Evolutionary conservation across 2,329 filamentous ascomycete genomes (phyloP), one percentile per base, ranked within the genome.

Genomic region (Bipolaris gigantea): DNA sequence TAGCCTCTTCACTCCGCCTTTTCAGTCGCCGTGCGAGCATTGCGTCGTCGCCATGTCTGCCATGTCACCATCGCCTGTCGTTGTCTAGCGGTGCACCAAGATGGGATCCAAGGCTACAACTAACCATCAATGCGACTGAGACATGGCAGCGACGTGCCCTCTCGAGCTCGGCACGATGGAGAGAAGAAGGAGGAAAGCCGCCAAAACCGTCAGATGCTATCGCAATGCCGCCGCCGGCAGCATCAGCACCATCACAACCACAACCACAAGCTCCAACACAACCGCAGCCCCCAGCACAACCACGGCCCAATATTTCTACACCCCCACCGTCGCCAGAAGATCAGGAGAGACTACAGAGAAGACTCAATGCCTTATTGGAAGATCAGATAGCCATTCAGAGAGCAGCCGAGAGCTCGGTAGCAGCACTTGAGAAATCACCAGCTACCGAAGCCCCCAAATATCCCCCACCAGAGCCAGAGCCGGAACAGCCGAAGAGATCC

Each of bases 1-100:
- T 60, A 59, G 56, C 54, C 7, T 42, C 59, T 13, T 52, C 56
- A 18, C 56, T 54, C 30, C 62, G 48, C 42, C 21, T 61, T 30
- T 55, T 61, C 32, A 53, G 44, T 15, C 45, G 42, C 39, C 55
- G 62, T 32, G 36, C 54, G 10, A 46, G 46, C 19, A 54, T 46
- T 9, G 21, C 59, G 23, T 52, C 60, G 44, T 67, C 66, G 34
- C 56, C 64, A 60, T 74, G 67, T 44, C 49, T 66, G 50, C 64
- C 58, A 50, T 73, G 69, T 54, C 67, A 70, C 57, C 64, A 65
- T 57, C 70, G 67, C 38, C 53, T 60, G 30, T 59, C 61, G 27
- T 59, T 61, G 50, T 65, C 63, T 18, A 53, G 38, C 13, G 15
- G 59, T 47, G 51, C 50, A n/a, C 13, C 42, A 35, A 55, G 30